These are phyloP conservation scores for Phytophthora aleatoria DNA, from an alignment of 352 stramenopile species.

Conservation along the genomic window DNA sequence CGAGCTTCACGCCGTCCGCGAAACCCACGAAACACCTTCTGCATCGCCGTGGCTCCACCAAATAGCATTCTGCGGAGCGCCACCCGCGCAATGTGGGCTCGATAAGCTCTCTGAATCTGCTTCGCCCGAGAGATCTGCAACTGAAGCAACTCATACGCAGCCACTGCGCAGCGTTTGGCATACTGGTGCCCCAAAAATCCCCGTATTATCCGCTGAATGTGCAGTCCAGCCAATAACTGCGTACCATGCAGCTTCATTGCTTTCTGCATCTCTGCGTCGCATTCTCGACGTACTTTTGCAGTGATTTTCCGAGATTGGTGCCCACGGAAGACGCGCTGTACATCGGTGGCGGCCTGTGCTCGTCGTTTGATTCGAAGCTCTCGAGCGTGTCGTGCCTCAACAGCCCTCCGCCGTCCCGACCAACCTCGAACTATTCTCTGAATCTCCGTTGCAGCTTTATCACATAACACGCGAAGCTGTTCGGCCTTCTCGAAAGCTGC, in stretches of 20 bases:
- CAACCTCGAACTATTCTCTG: slow-evolving; percentile 49
- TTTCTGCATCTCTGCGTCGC: slow-evolving; percentile 22
- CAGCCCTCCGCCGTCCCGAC: slow-evolving; percentile 39
- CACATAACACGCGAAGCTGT: slow-evolving; percentile 31
- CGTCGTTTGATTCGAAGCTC: slow-evolving; percentile 24
- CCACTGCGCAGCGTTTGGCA: slow-evolving; percentile 17
- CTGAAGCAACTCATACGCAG: slow-evolving; percentile 26
- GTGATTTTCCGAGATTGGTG: slow-evolving; percentile 26
- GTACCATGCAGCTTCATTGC: slow-evolving; percentile 14
- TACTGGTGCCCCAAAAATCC: slow-evolving; percentile 50
- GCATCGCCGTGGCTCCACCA: slow-evolving; percentile 46
- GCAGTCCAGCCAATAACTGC: slow-evolving; percentile 31
- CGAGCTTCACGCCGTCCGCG: slow-evolving; percentile 41
- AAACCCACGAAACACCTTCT: slow-evolving; percentile 61
- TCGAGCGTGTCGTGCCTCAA: slow-evolving; percentile 19
- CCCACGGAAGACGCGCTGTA: slow-evolving; percentile 56
- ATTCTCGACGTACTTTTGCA: slow-evolving; percentile 15
- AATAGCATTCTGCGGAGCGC: slow-evolving; percentile 43
- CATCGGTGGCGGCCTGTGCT: slow-evolving; percentile 25
- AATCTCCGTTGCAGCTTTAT: slow-evolving; percentile 41
- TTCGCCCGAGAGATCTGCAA: slow-evolving; percentile 34
- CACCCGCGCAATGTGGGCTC: slow-evolving; percentile 58
- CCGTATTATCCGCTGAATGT: slow-evolving; percentile 43
- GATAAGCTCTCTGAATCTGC: slow-evolving; percentile 57
- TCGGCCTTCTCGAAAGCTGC: slow-evolving; percentile 44